phyloP scores from a whole-genome alignment of 2,329 filamentous ascomycete genomes.

The Penicillium brasilianum region DNA sequence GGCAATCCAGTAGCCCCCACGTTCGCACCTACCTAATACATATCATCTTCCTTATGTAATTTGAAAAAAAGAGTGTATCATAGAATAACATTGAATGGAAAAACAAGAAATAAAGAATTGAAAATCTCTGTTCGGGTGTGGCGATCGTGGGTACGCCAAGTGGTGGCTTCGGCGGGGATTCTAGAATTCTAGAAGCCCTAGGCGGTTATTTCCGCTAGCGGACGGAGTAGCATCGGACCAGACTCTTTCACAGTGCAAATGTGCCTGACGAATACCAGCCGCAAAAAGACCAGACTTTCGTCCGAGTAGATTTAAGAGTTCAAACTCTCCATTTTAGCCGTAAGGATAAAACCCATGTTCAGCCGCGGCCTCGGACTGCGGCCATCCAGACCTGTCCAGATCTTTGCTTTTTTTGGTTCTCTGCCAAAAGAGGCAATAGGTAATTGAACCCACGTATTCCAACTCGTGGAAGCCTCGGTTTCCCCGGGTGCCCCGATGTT shows the following conservation, averaged over 20 bases:
- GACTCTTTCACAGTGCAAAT: background rate
- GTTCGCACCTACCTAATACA: background rate
- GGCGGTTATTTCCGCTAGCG: conserved; percentile 9
- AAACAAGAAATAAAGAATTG: background rate
- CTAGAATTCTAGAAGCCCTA: conserved; percentile 29
- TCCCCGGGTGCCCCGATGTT: background rate
- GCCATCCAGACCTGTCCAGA: background rate
- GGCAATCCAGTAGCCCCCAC: background rate
- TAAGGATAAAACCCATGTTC: background rate
- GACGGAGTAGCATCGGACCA: background rate
- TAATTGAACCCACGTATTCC: too few relatives aligned
- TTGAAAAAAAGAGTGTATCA: background rate
- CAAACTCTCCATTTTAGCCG: background rate
- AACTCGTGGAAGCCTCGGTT: background rate
- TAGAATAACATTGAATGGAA: background rate
- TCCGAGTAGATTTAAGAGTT: background rate
- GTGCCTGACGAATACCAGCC: background rate
- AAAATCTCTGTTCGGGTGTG: conserved; percentile 21
- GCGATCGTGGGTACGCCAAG: conserved; percentile 24
- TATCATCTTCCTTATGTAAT: background rate
- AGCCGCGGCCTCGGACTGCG: background rate
- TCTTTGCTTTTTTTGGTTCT: background rate
- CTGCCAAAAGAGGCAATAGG: conserved; percentile 1
- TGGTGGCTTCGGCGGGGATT: conserved; percentile 25
- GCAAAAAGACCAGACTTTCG: background rate